Base-by-base conservation (phyloP, 2,329 filamentous ascomycete genomes). In the Penicillium sp. region DNA sequence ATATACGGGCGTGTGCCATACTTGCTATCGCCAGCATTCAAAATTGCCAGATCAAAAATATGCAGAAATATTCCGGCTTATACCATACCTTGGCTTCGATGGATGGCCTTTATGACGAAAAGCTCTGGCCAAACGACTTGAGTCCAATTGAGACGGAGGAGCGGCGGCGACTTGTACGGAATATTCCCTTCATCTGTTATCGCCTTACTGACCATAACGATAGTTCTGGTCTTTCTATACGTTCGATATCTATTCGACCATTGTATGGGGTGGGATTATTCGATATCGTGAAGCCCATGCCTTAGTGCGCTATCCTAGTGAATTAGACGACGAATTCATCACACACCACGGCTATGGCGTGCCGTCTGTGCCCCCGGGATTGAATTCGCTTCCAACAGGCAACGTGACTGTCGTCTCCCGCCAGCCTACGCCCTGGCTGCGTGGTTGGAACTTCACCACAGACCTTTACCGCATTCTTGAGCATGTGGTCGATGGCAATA, bases 171-270 rank as follows among this genome's bases (percentile, higher is more conserved):
- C 61, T 82, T 59, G 80, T 81, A 68, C 53, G 69, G 33, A 41
- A 51, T 15, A 37, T 22, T 9, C 15, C 23, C 23, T 41, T 23
- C 50, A 29, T 29, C 49, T 61, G 26, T 37, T 37, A 18, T 18
- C n/a, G 15, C 6, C n/a, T 37, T 37, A n/a, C 33, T 37, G n/a
- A 37, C 14, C 6, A 56, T 31, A 9, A 9, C 15, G 12, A 45
- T 55, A 79, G 75, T 80, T 79, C 59, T 85, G 82, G 82, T 81
- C 81, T 35, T 82, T 81, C 53, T 85, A 85, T 61, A 81, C 79
- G 8, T 69, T 85, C 1, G 82, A 85, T 54, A 75, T 85, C 4
- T 83, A 80, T 64, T 75, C 78, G 0, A 77, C 79, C 3, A 77
- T 82, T 41, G 79, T 84, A 6, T 84, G 80, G 77, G 77, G 75